Conservation (phyloP, 2,329 filamentous ascomycete genomes). For the Macroventuria anomochaeta region DNA sequence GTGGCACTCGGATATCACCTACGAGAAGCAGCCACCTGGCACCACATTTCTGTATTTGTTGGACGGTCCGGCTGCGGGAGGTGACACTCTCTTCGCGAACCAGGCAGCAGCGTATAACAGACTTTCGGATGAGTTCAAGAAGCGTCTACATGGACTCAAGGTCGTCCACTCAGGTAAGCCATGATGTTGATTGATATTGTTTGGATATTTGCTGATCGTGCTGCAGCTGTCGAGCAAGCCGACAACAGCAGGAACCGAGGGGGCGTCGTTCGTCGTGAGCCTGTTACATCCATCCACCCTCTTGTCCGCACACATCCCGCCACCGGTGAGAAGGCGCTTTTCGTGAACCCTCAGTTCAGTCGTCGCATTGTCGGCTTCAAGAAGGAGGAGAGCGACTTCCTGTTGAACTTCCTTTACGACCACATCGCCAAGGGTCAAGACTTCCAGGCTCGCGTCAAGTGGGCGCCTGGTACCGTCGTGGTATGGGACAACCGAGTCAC, state of each 20-base stretch:
- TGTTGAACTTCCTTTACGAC: slow-evolving; percentile 79
- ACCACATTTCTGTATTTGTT: slow-evolving; percentile 89
- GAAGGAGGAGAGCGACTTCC: slow-evolving; percentile 81
- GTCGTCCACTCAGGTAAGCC: slow-evolving; percentile 76
- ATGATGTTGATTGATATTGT: background rate
- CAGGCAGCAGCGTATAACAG: slow-evolving; percentile 81
- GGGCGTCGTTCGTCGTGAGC: slow-evolving; percentile 76
- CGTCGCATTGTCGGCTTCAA: slow-evolving; percentile 82
- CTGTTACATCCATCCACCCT: slow-evolving; percentile 76
- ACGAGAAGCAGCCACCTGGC: slow-evolving; percentile 85
- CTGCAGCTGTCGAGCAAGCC: slow-evolving; percentile 71
- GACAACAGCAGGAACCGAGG: slow-evolving; percentile 70
- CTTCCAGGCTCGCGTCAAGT: slow-evolving; percentile 76
- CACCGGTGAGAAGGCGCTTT: slow-evolving; percentile 84
- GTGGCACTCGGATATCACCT: slow-evolving; percentile 90
- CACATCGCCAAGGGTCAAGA: slow-evolving; percentile 76
- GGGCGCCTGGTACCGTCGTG: slow-evolving; percentile 80
- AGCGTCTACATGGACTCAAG: slow-evolving; percentile 79
- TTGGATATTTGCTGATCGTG: slow-evolving; percentile 4
- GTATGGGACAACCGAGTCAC: slow-evolving; percentile 88
- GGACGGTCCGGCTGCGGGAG: slow-evolving; percentile 79
- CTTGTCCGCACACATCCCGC: slow-evolving; percentile 79
- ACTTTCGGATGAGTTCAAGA: slow-evolving; percentile 77
- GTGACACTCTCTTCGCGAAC: slow-evolving; percentile 84
- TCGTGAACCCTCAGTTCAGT: slow-evolving; percentile 84